phyloP scores from a whole-genome alignment of 2,329 filamentous ascomycete species.

The Byssochlamys sp. region DNA sequence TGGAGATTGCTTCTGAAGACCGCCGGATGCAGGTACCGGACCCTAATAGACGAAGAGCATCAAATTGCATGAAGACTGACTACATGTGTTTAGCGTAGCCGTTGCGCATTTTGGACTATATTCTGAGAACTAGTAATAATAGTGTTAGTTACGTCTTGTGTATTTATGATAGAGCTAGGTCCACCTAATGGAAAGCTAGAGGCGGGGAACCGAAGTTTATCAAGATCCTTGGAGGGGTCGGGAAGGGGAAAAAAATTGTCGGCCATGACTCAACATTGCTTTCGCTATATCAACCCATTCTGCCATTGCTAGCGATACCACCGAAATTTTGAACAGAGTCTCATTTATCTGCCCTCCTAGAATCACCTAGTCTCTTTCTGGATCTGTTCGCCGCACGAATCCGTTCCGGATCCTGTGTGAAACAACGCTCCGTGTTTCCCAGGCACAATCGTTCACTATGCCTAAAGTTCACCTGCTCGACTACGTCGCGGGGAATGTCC shows the following conservation, averaged over 20 bases:
- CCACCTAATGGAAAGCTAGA: not conserved
- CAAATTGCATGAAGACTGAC: not conserved
- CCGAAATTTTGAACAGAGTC: not conserved
- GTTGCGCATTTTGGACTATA: not conserved
- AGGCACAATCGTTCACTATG: constrained; percentile 20
- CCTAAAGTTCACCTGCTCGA: constrained; percentile 50
- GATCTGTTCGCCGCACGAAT: constrained; percentile 4
- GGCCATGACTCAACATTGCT: not conserved
- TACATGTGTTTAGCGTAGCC: not conserved
- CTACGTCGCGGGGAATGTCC: constrained; percentile 93
- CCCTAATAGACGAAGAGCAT: not conserved
- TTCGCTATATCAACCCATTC: not conserved
- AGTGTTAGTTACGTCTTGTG: not conserved
- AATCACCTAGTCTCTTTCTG: not conserved
- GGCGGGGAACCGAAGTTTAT: not conserved
- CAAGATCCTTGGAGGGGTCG: not conserved
- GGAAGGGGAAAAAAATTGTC: not conserved
- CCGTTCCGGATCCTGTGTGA: not conserved
- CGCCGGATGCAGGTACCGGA: not conserved
- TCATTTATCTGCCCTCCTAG: not conserved
- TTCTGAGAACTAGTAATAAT: not conserved
- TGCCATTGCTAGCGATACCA: not conserved
- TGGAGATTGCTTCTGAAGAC: not conserved
- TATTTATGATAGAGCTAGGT: not conserved
- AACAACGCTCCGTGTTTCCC: not conserved